These are phyloP conservation scores for Spiromastix sp. DNA, from an alignment of 2,329 filamentous ascomycete species.

Conservation along the genomic window DNA sequence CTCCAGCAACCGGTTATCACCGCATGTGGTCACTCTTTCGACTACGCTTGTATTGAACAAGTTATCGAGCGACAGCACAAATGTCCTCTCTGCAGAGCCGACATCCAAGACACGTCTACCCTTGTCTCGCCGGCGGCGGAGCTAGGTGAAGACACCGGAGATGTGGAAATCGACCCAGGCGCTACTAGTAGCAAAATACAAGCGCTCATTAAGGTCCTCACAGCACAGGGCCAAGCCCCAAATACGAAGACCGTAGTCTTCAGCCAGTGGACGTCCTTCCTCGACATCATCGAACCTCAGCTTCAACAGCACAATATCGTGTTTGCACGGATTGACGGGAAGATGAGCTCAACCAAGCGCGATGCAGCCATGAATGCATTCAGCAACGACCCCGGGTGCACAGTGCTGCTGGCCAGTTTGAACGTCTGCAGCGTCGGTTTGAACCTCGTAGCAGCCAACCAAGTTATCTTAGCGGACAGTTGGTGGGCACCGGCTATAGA, in stretches of 20 bases:
- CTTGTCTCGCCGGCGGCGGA: slow-evolving; percentile 59
- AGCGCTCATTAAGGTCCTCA: slow-evolving; percentile 63
- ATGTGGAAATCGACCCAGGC: slow-evolving; percentile 48
- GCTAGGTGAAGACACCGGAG: slow-evolving; percentile 37
- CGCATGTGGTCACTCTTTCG: slow-evolving; percentile 73
- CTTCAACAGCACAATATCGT: slow-evolving; percentile 50
- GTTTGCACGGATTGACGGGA: slow-evolving; percentile 68
- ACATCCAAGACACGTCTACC: slow-evolving; percentile 48
- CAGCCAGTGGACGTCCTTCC: slow-evolving; percentile 69
- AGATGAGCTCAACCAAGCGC: slow-evolving; percentile 60
- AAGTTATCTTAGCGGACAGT: slow-evolving; percentile 70
- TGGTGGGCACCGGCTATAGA: slow-evolving; percentile 95
- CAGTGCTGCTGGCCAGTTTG: slow-evolving; percentile 71
- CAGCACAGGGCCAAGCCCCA: slow-evolving; percentile 53
- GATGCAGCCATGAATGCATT: slow-evolving; percentile 61
- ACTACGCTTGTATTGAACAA: slow-evolving; percentile 59
- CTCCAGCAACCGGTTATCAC: slow-evolving; percentile 70
- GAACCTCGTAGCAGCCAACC: slow-evolving; percentile 77
- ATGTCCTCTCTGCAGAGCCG: slow-evolving; percentile 74
- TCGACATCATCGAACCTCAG: slow-evolving; percentile 64
- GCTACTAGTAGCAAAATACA: slow-evolving; percentile 74
- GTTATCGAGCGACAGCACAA: slow-evolving; percentile 66
- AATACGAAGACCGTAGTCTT: slow-evolving; percentile 73
- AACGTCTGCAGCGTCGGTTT: slow-evolving; percentile 76
- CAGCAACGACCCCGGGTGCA: slow-evolving; percentile 55